These are phyloP conservation scores for Periconia macrospinosa DNA, from an alignment of 2,329 filamentous ascomycete genomes.

Conservation along the genomic window DNA sequence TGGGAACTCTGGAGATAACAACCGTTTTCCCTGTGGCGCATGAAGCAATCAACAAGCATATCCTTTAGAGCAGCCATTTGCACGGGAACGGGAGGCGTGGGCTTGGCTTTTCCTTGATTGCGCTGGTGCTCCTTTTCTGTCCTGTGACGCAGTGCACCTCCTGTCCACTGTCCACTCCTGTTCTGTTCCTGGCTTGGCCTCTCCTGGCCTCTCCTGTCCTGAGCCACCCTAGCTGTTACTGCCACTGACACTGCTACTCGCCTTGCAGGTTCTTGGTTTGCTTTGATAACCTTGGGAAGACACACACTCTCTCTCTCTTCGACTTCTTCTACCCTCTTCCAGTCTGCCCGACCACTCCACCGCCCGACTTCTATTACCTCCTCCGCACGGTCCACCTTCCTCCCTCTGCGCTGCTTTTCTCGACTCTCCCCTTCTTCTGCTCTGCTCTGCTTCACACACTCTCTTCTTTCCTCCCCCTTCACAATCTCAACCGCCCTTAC, in stretches of 20 bases:
- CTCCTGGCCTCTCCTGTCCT: too few species aligned
- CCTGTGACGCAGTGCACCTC: conserved; percentile 2
- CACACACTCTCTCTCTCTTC: too few species aligned
- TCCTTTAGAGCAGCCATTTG: not conserved
- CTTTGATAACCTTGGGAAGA: too few species aligned
- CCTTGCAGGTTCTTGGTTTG: not conserved
- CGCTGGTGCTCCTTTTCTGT: conserved; percentile 17
- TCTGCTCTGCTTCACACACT: not conserved
- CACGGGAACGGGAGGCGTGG: not conserved
- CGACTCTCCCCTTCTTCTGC: not conserved
- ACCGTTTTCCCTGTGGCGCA: not conserved
- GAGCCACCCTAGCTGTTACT: too few species aligned
- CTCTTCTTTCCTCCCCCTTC: not conserved
- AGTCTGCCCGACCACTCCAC: too few species aligned
- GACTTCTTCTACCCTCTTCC: too few species aligned
- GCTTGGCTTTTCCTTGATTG: conserved; percentile 9
- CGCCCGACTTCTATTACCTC: too few species aligned
- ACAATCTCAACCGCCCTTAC: not conserved
- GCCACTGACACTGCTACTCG: too few species aligned
- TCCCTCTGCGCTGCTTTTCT: too few species aligned
- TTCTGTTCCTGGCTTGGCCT: not conserved
- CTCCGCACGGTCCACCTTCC: too few species aligned
- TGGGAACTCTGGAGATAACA: too few species aligned
- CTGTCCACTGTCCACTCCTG: conserved; percentile 11
- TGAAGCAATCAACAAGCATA: not conserved